Evolutionary conservation across 2,329 filamentous ascomycete species (phyloP), one percentile per base, ranked within the genome.

Genomic region (Neonectria hederae): DNA sequence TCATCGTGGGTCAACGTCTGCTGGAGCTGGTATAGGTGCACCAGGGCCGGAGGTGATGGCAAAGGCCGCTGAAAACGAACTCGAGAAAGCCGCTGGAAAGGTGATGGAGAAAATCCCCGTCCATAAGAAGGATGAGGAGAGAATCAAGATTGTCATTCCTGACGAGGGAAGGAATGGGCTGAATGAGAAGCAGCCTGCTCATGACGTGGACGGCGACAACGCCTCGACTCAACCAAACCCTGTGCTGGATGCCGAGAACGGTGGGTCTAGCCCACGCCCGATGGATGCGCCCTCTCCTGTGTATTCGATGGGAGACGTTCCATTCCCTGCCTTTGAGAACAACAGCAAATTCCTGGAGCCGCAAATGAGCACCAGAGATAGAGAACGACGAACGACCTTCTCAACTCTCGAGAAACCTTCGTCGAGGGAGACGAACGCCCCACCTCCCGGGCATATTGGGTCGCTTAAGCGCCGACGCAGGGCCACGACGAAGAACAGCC

Each of bases 401-500:
- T 87, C 85, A 21, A 80, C 81, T 4, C 76, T 81, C 3, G 85
- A 87, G 61, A 86, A 84, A 71, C 81, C 84, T 19, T 76, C 80
- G 53, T 80, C 74, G 52, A 77, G 71, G 62, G 78, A 76, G 54
- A 75, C 71, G 59, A 78, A 74, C 46, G 62, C 62, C 19, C 66
- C 75, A 9, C 69, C 71, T 59, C 76, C 76, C 67, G 77, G 75
- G 49, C 77, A 72, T 55, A 72, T 77, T 10, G 83, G 84, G 4
- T 88, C 87, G 22, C 82, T 87, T 59, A 89, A 84, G 74, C 85
- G 87, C 52, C 86, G 91, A 48, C 86, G 90, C 51, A 86, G 92
- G 32, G 89, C 87, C 1, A 91, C 89, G 28, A 94, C 92, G 42
- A 90, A 88, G 79, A 86, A 87, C 64, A 91, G 87, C 71, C 87